Evolutionary conservation across 169 alveolate species (phyloP), one percentile per base, ranked within the genome.

Genomic region (Plasmodium chabaudi): DNA sequence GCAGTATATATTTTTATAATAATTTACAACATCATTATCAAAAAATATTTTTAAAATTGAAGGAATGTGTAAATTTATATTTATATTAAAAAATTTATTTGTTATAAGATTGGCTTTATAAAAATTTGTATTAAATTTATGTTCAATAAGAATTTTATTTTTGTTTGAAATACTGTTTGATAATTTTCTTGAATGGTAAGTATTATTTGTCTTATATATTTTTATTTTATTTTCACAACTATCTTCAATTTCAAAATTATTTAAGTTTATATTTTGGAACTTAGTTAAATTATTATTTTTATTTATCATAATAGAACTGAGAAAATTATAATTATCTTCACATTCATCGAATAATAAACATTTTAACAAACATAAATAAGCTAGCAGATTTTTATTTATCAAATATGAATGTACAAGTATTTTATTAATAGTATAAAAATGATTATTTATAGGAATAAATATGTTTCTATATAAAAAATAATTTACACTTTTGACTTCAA

Each of bases 391-490:
- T n/a, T 63, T 63, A 3, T 63, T 75, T 9, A 75, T 49, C 19
- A 75, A 75, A 49, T 46, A 75, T 3, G 65, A 63, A 51, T 42
- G 25, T 3, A 75, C 67, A 13, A 75, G 68, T 2, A 75, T 75
- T 17, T 55, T 19, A 23, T 75, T 75, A 7, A 64, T 55, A n/a
- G 23, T 75, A 13, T 75, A 65, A 55, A 15, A 75, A 12, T 75
- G 88, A 25, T 75, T 15, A 7, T 75, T 49, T 4, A 75, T 75
- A n/a, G 88, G 88, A 12, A 15, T 49, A 42, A 12, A 75, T 17
- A 75, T 21, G 49, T 47, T 75, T 75, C 67, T 61, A 68, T 75
- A 75, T 5, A 75, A n/a, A 39, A 60, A 61, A 63, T 75, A 75
- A 23, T 63, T 75, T 9, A 75, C 13, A 12, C 68, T 75, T 49